phyloP scores from a whole-genome alignment of 805 yeast genomes.

The fission yeast (Schizosaccharomyces pombe) region DNA sequence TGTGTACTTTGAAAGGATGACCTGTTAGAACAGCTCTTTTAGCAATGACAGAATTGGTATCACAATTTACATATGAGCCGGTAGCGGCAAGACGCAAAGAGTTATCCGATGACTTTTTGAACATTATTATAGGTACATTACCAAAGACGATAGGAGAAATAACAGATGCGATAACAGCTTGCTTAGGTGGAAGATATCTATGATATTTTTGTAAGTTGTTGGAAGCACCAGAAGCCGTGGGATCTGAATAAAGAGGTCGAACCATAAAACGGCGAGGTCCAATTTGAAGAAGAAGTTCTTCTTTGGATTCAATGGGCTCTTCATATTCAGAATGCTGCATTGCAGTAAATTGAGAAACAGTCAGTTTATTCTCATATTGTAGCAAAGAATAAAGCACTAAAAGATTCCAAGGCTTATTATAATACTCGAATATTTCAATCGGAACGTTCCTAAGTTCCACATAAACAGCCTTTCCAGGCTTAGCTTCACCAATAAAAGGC shows the following conservation, averaged over 20 bases:
- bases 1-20: constrained; percentile 85
- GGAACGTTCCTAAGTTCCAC: constrained; percentile 28
- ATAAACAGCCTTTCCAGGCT: constrained; percentile 42
- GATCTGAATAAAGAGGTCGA: constrained; percentile 62
- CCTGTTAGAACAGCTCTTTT: constrained; percentile 82
- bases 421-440: constrained; percentile 30
- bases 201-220: constrained; percentile 76
- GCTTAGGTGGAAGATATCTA: constrained; percentile 59
- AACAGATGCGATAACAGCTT: constrained; percentile 54
- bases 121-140: constrained; percentile 45
- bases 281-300: constrained; percentile 61
- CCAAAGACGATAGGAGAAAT: constrained; percentile 72
- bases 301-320: constrained; percentile 65
- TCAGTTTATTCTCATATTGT: constrained; percentile 65
- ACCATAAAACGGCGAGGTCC: constrained; percentile 77
- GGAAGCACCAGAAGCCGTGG: constrained; percentile 32
- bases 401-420: constrained; percentile 25
- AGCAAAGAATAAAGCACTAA: constrained; percentile 51
- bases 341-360: constrained; percentile 60
- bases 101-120: constrained; percentile 32
- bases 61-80: constrained; percentile 73
- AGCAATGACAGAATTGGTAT: constrained; percentile 61
- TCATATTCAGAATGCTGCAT: constrained; percentile 80
- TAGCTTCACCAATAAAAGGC: constrained; percentile 17
- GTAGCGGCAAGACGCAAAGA: constrained; percentile 48